These are phyloP conservation scores for Tremella mesenterica DNA, from an alignment of 768 basidiomycete genomes.

Conservation along the genomic window DNA sequence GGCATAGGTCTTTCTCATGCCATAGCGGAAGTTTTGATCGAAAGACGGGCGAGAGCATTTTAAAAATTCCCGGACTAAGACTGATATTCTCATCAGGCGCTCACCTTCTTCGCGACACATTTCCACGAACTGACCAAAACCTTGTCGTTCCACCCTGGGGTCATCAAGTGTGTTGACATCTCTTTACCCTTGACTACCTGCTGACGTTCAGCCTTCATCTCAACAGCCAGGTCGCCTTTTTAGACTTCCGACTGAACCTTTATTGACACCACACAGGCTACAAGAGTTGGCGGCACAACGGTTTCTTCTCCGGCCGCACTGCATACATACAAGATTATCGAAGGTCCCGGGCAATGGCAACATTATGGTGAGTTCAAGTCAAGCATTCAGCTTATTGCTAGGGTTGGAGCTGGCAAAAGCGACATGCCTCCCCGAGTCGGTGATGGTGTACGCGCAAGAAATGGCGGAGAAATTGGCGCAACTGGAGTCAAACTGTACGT, in stretches of 20 bases:
- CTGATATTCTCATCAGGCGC: conserved; percentile 50
- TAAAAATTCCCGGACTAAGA: neutral
- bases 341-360: conserved; percentile 29
- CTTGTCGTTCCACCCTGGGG: conserved; percentile 65
- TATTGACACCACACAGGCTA: too few relatives aligned
- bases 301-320: too few relatives aligned
- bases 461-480: conserved; percentile 57
- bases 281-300: too few relatives aligned
- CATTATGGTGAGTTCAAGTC: conserved; percentile 42
- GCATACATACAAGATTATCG: conserved; percentile 39
- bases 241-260: too few relatives aligned
- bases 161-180: conserved; percentile 58
- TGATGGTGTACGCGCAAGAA: conserved; percentile 57
- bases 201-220: conserved; percentile 61
- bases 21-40: conserved; percentile 51
- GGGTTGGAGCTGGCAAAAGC: conserved; percentile 82
- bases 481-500: conserved; percentile 53
- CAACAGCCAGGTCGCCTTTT: conserved; percentile 58
- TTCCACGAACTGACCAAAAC: conserved; percentile 71
- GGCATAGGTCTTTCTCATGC: conserved; percentile 50
- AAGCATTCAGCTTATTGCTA: conserved; percentile 35
- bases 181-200: neutral
- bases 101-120: conserved; percentile 91
- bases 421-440: conserved; percentile 70
- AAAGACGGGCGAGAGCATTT: conserved; percentile 54